Percentiles rank a stretch among this genome's conserved stretches.
Evolutionary conservation across 345 rosid genomes (phyloP).

Genomic region (Pistacia atlantica): DNA sequence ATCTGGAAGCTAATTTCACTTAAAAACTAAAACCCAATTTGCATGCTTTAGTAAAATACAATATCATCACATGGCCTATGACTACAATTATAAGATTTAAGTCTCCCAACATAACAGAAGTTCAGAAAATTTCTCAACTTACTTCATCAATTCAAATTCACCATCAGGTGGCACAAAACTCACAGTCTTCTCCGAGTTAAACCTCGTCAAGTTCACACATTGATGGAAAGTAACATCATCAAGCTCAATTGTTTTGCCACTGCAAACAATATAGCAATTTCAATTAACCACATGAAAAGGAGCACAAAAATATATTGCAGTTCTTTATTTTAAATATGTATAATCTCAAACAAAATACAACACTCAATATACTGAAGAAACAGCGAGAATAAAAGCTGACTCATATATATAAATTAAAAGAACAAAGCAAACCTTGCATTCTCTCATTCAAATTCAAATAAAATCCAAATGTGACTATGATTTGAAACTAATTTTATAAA

Average conservation of each 20-base stretch:
- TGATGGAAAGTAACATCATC: slow-evolving; percentile 99
- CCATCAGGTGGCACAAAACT: slow-evolving; percentile 99
- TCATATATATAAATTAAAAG: background rate
- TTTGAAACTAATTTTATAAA: no score
- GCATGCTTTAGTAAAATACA: background rate
- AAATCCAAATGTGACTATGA: no score
- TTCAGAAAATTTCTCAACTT: slow-evolving; percentile 39
- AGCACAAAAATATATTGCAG: background rate
- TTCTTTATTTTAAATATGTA: background rate
- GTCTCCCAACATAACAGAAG: background rate
- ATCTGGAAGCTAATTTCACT: slow-evolving; percentile 1
- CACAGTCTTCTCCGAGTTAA: slow-evolving; percentile 97
- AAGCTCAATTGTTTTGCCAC: slow-evolving; percentile 97
- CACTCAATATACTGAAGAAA: background rate
- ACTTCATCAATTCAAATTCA: slow-evolving; percentile 99
- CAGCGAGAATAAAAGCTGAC: background rate
- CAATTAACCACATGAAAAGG: background rate
- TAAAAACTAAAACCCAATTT: background rate
- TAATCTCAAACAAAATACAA: background rate
- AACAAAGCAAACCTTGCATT: no score
- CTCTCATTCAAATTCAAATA: no score
- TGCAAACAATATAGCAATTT: slow-evolving; percentile 40
- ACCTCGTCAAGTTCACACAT: slow-evolving; percentile 96
- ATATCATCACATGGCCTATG: background rate
- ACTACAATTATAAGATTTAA: background rate